Evolutionary conservation across 805 yeast species (phyloP), one percentile per base, ranked within the genome.

Genomic region (Maudiozyma pseudohumilis): DNA sequence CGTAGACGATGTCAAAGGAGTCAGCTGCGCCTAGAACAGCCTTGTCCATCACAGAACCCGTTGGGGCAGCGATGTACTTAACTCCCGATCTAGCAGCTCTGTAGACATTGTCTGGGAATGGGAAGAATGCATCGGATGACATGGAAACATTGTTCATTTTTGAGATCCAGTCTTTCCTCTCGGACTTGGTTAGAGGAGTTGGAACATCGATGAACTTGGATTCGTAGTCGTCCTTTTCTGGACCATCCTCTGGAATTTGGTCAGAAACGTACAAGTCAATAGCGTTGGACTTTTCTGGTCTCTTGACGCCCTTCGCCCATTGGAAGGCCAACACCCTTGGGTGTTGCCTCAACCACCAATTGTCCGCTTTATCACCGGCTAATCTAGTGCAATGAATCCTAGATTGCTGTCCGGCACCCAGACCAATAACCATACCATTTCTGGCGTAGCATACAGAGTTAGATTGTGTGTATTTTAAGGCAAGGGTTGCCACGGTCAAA

Each of bases 341-440:
- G 66, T 92, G 98, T 66, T 92, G 97, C 72, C 99, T 82, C 59
- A 92, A 75, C 98, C 98, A 92, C 97, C 97, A 92, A 75, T 88
- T 88, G 65, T 92, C 96, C 49, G 97, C 96, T 73, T 92, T 92
- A 59, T 92, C 98, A 62, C 98, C 98, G 36, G 98, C 99, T 52
- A 92, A 75, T 70, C 99, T 81, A 35, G 98, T 92, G 70, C 99
- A 92, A 71, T 92, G 99, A 58, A 92, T 92, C 69, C 99, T 80
- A 40, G 96, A 87, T 70, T 92, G 99, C 72, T 92, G 99, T 49
- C 99, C 99, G 43, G 99, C 99, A 58, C 99, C 99, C 53, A 92
- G 75, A 49, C 99, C 99, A 55, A 92, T 77, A 44, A 92, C 95
- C 99, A 92, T 92, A 71, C 99, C 99, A 63, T 88, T 84, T 69